Conservation (phyloP, 805 yeast genomes). For the Torulaspora franciscae region DNA sequence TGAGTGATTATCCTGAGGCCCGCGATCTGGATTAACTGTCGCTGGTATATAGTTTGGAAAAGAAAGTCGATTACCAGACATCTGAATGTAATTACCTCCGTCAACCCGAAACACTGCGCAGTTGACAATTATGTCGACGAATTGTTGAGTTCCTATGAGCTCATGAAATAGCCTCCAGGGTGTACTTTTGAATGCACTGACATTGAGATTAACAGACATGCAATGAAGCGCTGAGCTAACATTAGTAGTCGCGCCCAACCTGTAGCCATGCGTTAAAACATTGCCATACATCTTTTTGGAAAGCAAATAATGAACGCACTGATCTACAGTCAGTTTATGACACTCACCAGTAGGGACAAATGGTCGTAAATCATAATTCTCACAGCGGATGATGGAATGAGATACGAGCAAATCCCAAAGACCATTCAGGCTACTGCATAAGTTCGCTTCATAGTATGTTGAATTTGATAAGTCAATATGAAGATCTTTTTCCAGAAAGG, state of each 20-base stretch:
- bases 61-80: slow-evolving; percentile 23
- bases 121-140: slow-evolving; percentile 40
- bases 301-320: slow-evolving; percentile 36
- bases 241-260: slow-evolving; percentile 30
- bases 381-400: slow-evolving; percentile 14
- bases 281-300: slow-evolving; percentile 33
- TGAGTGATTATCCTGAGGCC: not conserved
- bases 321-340: slow-evolving; percentile 40
- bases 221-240: slow-evolving; percentile 33
- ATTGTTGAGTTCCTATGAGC: slow-evolving; percentile 39
- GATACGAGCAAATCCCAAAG: slow-evolving; percentile 8
- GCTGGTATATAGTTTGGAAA: slow-evolving; percentile 18
- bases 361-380: slow-evolving; percentile 8
- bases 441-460: not conserved
- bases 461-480: slow-evolving; percentile 1
- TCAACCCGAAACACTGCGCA: slow-evolving; percentile 31
- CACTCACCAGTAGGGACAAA: slow-evolving; percentile 1
- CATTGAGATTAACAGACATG: slow-evolving; percentile 37
- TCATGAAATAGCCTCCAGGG: slow-evolving; percentile 42
- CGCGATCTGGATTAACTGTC: slow-evolving; percentile 7
- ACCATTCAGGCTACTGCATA: slow-evolving; percentile 12
- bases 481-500: slow-evolving; percentile 9
- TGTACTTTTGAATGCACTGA: slow-evolving; percentile 39
- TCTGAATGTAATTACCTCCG: slow-evolving; percentile 15
- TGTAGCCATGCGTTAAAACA: slow-evolving; percentile 43